Evolutionary conservation across 306 rosid genomes (phyloP).

Genomic region (Fagus sylvatica): DNA sequence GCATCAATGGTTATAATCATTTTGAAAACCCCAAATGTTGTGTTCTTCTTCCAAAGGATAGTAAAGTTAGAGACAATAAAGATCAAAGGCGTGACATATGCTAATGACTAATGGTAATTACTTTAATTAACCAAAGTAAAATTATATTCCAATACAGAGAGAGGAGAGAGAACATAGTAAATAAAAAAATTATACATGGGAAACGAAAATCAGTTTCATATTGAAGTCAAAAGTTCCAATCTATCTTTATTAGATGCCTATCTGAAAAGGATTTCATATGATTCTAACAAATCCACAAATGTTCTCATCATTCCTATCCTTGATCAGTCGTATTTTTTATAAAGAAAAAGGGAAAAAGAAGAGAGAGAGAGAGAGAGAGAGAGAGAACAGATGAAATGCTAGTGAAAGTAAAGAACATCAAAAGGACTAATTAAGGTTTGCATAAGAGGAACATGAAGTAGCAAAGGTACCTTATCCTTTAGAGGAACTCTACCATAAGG

Average conservation of each 20-base stretch:
- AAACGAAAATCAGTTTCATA: constrained; percentile 15
- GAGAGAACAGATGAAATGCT: constrained; percentile 10
- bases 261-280: constrained; percentile 17
- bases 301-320: constrained; percentile 22
- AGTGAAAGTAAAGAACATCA: constrained; percentile 1
- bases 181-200: constrained; percentile 13
- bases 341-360: constrained; percentile 6
- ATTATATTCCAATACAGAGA: neutral
- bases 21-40: constrained; percentile 24
- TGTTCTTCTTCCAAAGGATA: constrained; percentile 16
- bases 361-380: constrained; percentile 1
- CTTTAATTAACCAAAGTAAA: neutral
- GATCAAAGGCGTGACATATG: constrained; percentile 36
- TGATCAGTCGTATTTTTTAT: constrained; percentile 11
- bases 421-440: constrained; percentile 10
- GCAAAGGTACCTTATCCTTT: constrained; percentile 72
- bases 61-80: constrained; percentile 28
- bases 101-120: constrained; percentile 17
- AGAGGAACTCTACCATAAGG: constrained; percentile 96
- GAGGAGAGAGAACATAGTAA: neutral
- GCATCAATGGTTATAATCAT: constrained; percentile 12
- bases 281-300: constrained; percentile 1
- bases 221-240: constrained; percentile 41
- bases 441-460: neutral
- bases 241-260: constrained; percentile 37